phyloP scores from a whole-genome alignment of 176 grass and related monocot species.

The Triticum timopheevii region DNA sequence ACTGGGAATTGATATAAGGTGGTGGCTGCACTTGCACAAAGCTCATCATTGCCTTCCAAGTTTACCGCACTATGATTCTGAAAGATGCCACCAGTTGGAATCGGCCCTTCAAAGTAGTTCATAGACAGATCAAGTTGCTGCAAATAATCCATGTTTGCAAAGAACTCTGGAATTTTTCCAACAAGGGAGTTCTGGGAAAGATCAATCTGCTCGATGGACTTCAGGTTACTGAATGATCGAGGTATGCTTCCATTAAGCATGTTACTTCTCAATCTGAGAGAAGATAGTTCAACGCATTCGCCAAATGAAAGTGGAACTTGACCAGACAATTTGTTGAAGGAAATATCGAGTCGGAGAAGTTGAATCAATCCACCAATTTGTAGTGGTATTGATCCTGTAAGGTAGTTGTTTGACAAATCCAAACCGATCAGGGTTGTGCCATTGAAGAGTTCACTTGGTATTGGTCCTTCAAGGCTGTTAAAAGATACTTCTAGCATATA shows the following conservation, averaged over 20 bases:
- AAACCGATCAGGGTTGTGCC: not conserved
- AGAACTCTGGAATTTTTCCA: not conserved
- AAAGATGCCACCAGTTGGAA: conserved; percentile 4
- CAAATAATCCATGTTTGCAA: not conserved
- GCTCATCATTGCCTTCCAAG: not conserved
- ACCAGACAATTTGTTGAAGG: not conserved
- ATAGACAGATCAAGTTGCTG: not conserved
- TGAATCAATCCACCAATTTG: not conserved
- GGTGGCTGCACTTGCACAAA: not conserved
- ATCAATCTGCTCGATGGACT: not conserved
- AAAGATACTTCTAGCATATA: not conserved
- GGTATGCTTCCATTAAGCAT: conserved; percentile 13
- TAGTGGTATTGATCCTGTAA: not conserved
- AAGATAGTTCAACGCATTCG: not conserved
- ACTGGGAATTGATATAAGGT: conserved; percentile 3
- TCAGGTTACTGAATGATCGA: not conserved
- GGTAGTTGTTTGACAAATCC: not conserved
- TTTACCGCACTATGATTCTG: not conserved
- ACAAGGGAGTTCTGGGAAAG: not conserved
- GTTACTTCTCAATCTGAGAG: not conserved
- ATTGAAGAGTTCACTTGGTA: not conserved
- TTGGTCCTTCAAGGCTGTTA: not conserved
- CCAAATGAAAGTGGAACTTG: not conserved
- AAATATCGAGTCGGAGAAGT: not conserved
- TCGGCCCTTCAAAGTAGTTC: not conserved